Base-by-base conservation (phyloP, 2,329 filamentous ascomycete species). In the Neocucurbitaria cava region DNA sequence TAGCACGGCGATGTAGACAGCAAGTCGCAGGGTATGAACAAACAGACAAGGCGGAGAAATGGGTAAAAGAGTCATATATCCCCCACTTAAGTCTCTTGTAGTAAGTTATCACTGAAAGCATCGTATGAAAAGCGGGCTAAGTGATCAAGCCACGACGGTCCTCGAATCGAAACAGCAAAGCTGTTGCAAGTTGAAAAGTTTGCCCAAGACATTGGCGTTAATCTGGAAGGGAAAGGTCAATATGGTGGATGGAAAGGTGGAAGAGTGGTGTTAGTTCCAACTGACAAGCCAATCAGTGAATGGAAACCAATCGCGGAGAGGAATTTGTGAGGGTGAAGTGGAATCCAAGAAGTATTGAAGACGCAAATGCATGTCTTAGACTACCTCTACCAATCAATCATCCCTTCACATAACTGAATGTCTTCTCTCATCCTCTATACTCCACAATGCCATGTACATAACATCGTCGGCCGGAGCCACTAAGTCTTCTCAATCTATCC, bases 71-170 rank as follows among this genome's bases (percentile, higher is more conserved):
- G 26, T 46, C 49, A 30, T 79, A 74, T 52, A 58, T 54, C 46
- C 77, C 77, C 33, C 77, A 79, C 69, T 57, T 75, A 41, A 78
- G 75, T 55, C 56, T 79, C 49, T 58, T 79, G 50, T 79, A 79
- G 76, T 78, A 63, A 64, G 76, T 74, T 54, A 42, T 26, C 5
- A 7, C 38, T 18, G 26, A 26, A 36, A 24, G 15, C 2, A 17
- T 1, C n/a, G 31, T 35, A 26, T 40, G 30, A 26, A 20, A 52
- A 48, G 42, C 49, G 20, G 30, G 39, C 50, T 49, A 21, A 42
- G 39, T 20, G 17, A 20, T 36, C 20, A 26, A 73, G 70, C 48
- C 66, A 73, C 31, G 66, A 71, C 20, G 68, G 69, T 41, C 58
- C 65, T 3, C 56, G 46, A 21, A 49, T 76, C 17, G 59, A 61